Evolutionary conservation across 2,329 filamentous ascomycete species (phyloP).

Genomic region (Fusarium verrucosum): DNA sequence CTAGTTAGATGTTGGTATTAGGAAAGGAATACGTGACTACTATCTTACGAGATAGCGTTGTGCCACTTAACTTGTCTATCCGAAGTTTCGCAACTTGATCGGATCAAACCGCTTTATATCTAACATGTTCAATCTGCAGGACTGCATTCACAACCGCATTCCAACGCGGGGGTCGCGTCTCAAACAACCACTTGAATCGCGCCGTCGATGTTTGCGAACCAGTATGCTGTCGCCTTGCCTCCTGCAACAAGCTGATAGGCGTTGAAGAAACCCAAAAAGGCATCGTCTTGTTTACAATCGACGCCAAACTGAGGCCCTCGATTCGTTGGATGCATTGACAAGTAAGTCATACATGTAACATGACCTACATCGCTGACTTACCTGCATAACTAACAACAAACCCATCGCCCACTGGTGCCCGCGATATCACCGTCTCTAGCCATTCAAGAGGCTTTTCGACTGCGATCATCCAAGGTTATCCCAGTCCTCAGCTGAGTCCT

Average conservation of each 20-base stretch:
- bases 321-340: conserved; percentile 22
- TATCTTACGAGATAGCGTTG: not conserved
- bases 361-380: conserved; percentile 25
- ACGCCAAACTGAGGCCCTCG: conserved; percentile 13
- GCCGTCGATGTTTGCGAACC: conserved; percentile 29
- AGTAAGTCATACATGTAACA: conserved; percentile 31
- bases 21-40: not conserved
- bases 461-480: not conserved
- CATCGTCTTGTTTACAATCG: conserved; percentile 28
- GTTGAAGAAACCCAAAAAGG: conserved; percentile 7
- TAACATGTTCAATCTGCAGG: conserved; percentile 14
- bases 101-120: conserved; percentile 12
- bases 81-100: not conserved
- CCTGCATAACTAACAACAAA: not conserved
- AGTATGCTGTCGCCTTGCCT: conserved; percentile 25
- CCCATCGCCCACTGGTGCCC: not conserved
- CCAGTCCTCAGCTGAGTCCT: not conserved
- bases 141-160: conserved; percentile 1
- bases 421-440: not conserved
- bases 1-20: not conserved
- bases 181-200: conserved; percentile 24
- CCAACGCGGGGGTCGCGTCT: conserved; percentile 23
- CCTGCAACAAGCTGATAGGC: conserved; percentile 20
- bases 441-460: conserved; percentile 11
- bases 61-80: not conserved